Base-by-base conservation (phyloP, 2,329 filamentous ascomycete species). In the Clonostachys byssicola region DNA sequence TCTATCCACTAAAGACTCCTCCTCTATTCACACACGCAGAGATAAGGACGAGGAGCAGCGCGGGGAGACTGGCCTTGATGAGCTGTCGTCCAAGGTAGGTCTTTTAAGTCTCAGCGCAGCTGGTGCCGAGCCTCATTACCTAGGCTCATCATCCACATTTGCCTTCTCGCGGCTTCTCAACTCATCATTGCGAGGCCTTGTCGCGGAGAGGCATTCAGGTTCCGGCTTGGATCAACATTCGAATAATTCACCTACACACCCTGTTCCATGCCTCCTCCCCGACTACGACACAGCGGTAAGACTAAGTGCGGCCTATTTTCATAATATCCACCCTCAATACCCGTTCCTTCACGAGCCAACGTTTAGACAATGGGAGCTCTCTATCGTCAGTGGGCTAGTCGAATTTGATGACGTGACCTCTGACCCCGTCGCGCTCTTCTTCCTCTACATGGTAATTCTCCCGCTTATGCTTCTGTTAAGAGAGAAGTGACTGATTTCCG, bases 101-200 rank as follows among this genome's bases (percentile, higher is more conserved):
- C 18, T 58, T 5, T 47, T 61, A 12, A 45, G 47, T 42, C 34
- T 61, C 10, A 40, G 43, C 10, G 44, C 47, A 2, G 34, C 47
- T 2, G 40, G 43, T 10, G 49, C 49, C 4, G 58, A 60, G 38
- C 59, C 60, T 4, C 54, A 59, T 5, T 62, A 60, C 44, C 42
- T 62, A 14, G 59, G 59, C 3, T 48, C 59, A 3, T 61, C 58
- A 6, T 62, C 60, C 1, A 50, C 52, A 10, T 60, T 61, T 46
- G 54, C 59, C 3, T 61, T 62, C 30, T 55, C 58, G 10, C 52
- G 52, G 12, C 34, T 62, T 13, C 52, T 61, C 9, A 39, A 51
- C 40, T 20, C 44, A 1, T 51, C 41, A 6, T 10, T 42, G 41
- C 41, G 41, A 7, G n/a, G 41, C n/a, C 14, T 23, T 14, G 23